phyloP scores from a whole-genome alignment of 2,329 filamentous ascomycete genomes.

The Elsinoe perseae region DNA sequence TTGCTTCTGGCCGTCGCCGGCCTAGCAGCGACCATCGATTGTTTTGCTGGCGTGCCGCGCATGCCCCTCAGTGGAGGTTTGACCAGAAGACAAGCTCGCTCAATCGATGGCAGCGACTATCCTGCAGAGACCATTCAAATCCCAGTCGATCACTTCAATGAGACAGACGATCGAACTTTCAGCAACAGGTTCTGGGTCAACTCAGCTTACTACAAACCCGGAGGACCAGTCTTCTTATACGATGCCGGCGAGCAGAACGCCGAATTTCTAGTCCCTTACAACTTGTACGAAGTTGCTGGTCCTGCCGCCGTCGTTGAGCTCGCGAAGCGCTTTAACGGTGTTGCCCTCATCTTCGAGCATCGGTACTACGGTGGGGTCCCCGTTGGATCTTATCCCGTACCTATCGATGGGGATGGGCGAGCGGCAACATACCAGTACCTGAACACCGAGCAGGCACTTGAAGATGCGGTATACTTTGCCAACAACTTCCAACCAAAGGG shows the following conservation, averaged over 20 bases:
- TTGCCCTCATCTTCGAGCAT: constrained; percentile 22
- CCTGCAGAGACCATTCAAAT: constrained; percentile 16
- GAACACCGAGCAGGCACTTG: constrained; percentile 22
- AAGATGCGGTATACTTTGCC: constrained; percentile 23
- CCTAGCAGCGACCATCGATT: neutral
- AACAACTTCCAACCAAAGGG: constrained; percentile 20
- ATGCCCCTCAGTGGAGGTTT: constrained; percentile 1
- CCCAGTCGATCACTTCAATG: constrained; percentile 23
- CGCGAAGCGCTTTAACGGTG: constrained; percentile 19
- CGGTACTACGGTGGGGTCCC: constrained; percentile 21
- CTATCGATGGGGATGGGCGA: constrained; percentile 18
- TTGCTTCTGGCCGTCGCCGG: neutral
- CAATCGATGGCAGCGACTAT: constrained; percentile 16
- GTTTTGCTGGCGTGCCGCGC: neutral
- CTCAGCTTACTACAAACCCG: constrained; percentile 18
- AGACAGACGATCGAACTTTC: constrained; percentile 18
- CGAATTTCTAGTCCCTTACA: constrained; percentile 18
- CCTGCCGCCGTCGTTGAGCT: constrained; percentile 19
- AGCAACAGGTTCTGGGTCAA: constrained; percentile 21
- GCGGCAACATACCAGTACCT: constrained; percentile 21
- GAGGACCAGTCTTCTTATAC: constrained; percentile 22
- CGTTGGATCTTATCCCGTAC: constrained; percentile 18
- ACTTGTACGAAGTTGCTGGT: constrained; percentile 19
- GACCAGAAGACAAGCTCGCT: neutral
- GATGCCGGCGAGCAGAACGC: constrained; percentile 21